Percentiles rank a stretch among this genome's conserved stretches.
Evolutionary conservation across 2,329 filamentous ascomycete genomes (phyloP).

Genomic region (Alternaria infectoria): DNA sequence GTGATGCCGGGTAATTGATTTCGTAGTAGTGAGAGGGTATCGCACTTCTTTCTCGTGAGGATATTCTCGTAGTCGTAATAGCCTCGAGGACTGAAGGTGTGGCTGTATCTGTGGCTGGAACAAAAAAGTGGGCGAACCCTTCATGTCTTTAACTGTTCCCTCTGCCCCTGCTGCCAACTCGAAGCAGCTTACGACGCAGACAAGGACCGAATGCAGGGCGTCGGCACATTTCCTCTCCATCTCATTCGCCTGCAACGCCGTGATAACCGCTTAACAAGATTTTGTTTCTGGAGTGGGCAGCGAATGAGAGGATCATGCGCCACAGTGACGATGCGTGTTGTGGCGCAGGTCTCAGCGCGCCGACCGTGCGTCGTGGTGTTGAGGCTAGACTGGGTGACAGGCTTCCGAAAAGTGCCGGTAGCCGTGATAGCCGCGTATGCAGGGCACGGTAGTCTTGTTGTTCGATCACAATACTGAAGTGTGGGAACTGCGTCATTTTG

Average conservation of each 20-base stretch:
- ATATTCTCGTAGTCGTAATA: background rate
- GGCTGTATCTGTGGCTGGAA: background rate
- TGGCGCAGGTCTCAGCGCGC: background rate
- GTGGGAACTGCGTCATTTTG: no score
- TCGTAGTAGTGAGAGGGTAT: no score
- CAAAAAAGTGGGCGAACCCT: background rate
- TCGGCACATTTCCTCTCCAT: background rate
- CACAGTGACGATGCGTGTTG: background rate
- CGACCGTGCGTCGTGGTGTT: conserved; percentile 9
- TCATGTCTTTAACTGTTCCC: no score
- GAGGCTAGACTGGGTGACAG: conserved; percentile 2
- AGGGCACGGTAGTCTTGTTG: no score
- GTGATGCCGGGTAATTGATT: no score
- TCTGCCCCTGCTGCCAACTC: background rate
- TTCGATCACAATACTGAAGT: no score
- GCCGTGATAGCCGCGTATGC: background rate
- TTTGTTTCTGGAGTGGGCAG: background rate
- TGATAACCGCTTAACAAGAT: conserved; percentile 3
- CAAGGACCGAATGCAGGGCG: background rate
- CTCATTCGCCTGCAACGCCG: conserved; percentile 5
- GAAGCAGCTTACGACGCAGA: conserved; percentile 14
- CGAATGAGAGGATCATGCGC: background rate
- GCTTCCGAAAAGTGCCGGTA: background rate
- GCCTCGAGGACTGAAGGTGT: background rate
- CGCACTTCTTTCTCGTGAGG: background rate